Conservation (phyloP, 148 eudicot species). For the Bassia scoparia region DNA sequence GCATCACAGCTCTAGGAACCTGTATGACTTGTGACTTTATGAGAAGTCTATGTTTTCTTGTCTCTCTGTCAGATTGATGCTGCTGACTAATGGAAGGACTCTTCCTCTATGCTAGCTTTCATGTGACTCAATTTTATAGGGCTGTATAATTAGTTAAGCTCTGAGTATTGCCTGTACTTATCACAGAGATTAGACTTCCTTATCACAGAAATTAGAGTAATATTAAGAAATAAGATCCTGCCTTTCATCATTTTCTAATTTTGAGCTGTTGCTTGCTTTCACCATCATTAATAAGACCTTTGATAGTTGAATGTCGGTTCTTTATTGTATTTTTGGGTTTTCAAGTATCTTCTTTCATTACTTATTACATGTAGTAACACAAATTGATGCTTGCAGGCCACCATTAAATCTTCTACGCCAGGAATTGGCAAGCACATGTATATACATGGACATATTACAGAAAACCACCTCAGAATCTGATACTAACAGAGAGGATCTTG, state of each 20-base stretch:
- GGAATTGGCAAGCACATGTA: conserved; percentile 78
- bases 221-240: background rate
- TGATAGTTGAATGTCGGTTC: background rate
- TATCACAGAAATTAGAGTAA: conserved; percentile 2
- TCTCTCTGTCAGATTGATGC: background rate
- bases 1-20: background rate
- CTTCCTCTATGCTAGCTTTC: background rate
- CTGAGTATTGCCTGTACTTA: background rate
- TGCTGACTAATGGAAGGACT: background rate
- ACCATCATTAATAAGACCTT: background rate
- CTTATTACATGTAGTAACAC: conserved; percentile 9
- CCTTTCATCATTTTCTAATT: background rate
- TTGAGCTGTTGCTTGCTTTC: background rate
- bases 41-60: background rate
- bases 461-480: conserved; percentile 65
- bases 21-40: too few species aligned
- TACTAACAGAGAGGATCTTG: conserved; percentile 25
- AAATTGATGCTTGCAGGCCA: conserved; percentile 54
- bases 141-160: background rate
- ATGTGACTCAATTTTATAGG: background rate
- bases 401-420: conserved; percentile 89
- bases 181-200: background rate
- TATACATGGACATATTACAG: conserved; percentile 86
- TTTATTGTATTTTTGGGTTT: background rate
- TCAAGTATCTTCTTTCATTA: conserved; percentile 3